These are phyloP conservation scores for Rhododendron kiyosumense DNA, from an alignment of 148 eudicot genomes.

Conservation along the genomic window DNA sequence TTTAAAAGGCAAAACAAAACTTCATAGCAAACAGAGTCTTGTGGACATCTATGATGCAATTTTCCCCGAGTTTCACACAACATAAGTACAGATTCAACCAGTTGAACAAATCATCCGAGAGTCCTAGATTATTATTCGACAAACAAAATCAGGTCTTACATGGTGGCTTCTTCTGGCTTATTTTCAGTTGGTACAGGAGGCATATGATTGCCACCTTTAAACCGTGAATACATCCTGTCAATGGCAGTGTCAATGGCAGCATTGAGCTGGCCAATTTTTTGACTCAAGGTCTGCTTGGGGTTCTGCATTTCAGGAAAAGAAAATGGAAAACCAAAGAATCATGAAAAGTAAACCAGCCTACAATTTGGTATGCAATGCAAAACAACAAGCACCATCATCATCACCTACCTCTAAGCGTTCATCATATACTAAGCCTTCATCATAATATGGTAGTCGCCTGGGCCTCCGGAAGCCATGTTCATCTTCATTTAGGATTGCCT, in stretches of 20 bases:
- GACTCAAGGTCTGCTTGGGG: constrained; percentile 61
- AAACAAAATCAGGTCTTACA: constrained; percentile 23
- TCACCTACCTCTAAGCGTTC: constrained; percentile 66
- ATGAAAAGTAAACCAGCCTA: constrained; percentile 2
- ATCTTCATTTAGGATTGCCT: constrained; percentile 70
- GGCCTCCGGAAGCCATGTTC: constrained; percentile 75
- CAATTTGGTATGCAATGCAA: neutral
- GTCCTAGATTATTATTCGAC: neutral
- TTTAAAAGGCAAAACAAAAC: constrained; percentile 4
- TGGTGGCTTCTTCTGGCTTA: constrained; percentile 62
- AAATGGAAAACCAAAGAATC: neutral
- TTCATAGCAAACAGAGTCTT: neutral
- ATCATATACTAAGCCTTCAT: constrained; percentile 39
- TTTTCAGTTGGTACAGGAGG: constrained; percentile 51
- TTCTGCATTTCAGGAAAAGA: constrained; percentile 38
- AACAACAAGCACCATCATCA: neutral
- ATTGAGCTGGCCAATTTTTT: constrained; percentile 70
- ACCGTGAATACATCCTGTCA: constrained; percentile 79
- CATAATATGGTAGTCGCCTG: constrained; percentile 62
- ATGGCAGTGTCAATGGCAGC: constrained; percentile 81
- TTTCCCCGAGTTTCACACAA: neutral
- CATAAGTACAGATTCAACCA: neutral
- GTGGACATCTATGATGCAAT: neutral
- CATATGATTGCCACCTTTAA: constrained; percentile 63
- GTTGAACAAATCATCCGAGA: neutral